A percentile compares a stretch with the other conserved stretches of the same genome.
phyloP scores from a whole-genome alignment of 192 early-diverging fungal genomes.

The Coemansia sp. region DNA sequence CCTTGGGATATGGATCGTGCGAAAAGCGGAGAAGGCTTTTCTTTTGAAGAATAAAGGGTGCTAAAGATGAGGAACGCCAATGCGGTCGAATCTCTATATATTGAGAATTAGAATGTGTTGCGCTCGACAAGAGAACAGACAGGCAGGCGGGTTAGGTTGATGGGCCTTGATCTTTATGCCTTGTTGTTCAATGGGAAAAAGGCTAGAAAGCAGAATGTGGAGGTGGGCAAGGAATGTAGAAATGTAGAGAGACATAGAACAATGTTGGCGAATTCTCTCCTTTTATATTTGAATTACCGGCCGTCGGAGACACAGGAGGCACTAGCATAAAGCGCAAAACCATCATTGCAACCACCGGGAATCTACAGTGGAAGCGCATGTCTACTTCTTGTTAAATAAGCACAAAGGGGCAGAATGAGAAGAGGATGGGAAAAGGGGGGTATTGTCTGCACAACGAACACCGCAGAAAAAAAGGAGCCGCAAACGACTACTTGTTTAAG shows the following conservation, averaged over 20 bases:
- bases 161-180: too few species aligned
- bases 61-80: too few species aligned
- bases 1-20: neutral
- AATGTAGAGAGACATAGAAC: neutral
- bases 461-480: neutral
- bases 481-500: neutral
- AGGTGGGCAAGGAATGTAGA: too few species aligned
- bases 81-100: too few species aligned
- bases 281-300: constrained; percentile 7
- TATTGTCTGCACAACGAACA: constrained; percentile 8
- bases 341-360: constrained; percentile 1
- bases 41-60: too few species aligned
- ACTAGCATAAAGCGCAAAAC: neutral
- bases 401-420: neutral
- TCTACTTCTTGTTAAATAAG: neutral
- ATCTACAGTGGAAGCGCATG: neutral
- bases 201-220: neutral
- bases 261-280: neutral
- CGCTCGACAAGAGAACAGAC: too few species aligned
- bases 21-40: neutral
- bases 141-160: too few species aligned
- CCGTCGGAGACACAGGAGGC: neutral
- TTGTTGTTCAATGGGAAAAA: neutral
- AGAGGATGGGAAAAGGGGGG: neutral
- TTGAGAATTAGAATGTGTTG: too few species aligned